These are phyloP conservation scores for Crepidotus variabilis DNA, from an alignment of 768 basidiomycete species.

Conservation along the genomic window DNA sequence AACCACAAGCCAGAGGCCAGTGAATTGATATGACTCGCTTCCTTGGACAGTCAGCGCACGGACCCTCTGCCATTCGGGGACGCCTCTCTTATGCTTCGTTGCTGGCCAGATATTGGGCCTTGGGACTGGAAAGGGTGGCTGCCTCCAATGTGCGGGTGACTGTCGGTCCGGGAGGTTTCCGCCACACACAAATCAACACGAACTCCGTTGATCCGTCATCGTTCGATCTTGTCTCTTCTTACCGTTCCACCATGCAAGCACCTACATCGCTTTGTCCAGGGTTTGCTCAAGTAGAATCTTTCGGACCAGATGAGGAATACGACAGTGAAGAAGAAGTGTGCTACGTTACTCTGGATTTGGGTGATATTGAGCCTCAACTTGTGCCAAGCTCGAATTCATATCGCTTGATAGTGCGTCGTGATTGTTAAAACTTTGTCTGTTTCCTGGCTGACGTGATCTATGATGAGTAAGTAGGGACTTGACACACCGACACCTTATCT, in stretches of 20 bases:
- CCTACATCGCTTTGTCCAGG: constrained; percentile 45
- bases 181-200: too few relatives aligned
- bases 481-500: constrained; percentile 76
- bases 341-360: constrained; percentile 76
- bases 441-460: not conserved
- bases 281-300: constrained; percentile 62
- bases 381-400: constrained; percentile 69
- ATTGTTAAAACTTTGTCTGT: not conserved
- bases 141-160: too few relatives aligned
- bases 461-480: constrained; percentile 46
- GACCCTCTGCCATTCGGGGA: too few relatives aligned
- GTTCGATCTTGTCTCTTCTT: constrained; percentile 2
- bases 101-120: too few relatives aligned
- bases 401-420: constrained; percentile 63
- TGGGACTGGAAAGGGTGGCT: too few relatives aligned
- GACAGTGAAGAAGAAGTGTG: constrained; percentile 55
- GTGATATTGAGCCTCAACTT: constrained; percentile 67
- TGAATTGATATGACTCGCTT: too few relatives aligned
- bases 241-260: constrained; percentile 10
- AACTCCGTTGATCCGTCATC: not conserved
- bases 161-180: too few relatives aligned
- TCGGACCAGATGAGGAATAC: constrained; percentile 68
- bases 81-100: too few relatives aligned
- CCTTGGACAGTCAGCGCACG: too few relatives aligned
- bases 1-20: too few relatives aligned